Evolutionary conservation across 306 rosid species (phyloP), one percentile per base, ranked within the genome.

Genomic region (Cicer cuneatum): DNA sequence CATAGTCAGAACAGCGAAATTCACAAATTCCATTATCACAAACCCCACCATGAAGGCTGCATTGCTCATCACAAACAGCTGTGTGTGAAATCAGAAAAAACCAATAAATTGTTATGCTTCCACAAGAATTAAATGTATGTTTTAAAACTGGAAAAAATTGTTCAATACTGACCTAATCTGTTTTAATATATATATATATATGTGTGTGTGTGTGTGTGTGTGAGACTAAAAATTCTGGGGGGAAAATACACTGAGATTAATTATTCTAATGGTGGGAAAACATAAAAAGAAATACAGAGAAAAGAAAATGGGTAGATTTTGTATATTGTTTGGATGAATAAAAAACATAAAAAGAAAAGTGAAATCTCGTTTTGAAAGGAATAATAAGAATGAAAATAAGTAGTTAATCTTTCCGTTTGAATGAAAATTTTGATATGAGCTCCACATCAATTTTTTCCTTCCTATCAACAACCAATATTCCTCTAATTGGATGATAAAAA

Each of bases 1-100:
- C 90, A 42, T 93, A 89, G 82, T 93, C 96, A 33, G 98, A 90
- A 80, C 97, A 93, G 18, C 97, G 92, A 78, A 93, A 93, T 78
- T 93, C 97, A 21, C 98, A 93, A 69, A 89, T 86, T 64, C 98
- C 98, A 63, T 93, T 92, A 75, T 93, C 98, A 86, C 98, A 93
- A 66, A 93, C 98, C 69, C 98, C 97, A 6, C 98, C 98, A 71
- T 93, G 96, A 63, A 90, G 96, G 79, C 96, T 89, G 81, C 97
- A 93, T 78, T 93, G 97, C 83, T 91, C 97, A 66, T 93, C 98
- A 58, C 98, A 93, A 73, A 89, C 87, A 69, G 90, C 97, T 93
- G 97, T 84, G 61, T 69, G 80, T 43, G 67, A 80, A 65, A 71
- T 73, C 46, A 74, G 52, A 61, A 39, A 35, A 73, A 24, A 51